Percentiles rank a stretch among this genome's conserved stretches.
Conservation (phyloP, 2,329 filamentous ascomycete species). For the Colletotrichum spinosum region DNA sequence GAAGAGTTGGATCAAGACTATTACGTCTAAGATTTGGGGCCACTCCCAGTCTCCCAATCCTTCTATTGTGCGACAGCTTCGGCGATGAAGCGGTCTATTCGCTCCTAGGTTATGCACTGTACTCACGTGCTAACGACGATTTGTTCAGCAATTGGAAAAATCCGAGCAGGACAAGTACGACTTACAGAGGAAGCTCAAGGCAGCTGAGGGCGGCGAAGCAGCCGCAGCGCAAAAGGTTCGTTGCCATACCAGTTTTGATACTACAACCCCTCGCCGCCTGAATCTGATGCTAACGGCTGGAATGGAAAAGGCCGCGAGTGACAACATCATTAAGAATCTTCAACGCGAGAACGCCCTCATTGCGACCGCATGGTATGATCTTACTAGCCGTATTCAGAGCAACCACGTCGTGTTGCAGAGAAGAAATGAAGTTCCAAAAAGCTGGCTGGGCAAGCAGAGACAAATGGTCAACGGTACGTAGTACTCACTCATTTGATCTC, state of each 20-base stretch:
- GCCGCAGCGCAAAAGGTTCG: constrained; percentile 65
- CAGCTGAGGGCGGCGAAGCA: constrained; percentile 61
- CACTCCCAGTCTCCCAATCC: not conserved
- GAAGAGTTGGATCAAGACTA: constrained; percentile 12
- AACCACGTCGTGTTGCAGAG: constrained; percentile 84
- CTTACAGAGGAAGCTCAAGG: constrained; percentile 66
- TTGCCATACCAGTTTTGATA: constrained; percentile 35
- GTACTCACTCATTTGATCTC: constrained; percentile 1
- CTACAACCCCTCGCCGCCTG: not conserved
- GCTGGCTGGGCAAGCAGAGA: constrained; percentile 88
- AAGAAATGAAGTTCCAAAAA: constrained; percentile 79
- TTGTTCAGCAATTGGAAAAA: constrained; percentile 67
- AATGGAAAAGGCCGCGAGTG: constrained; percentile 57
- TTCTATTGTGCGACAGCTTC: not conserved
- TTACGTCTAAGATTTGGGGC: constrained; percentile 16
- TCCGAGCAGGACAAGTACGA: constrained; percentile 68
- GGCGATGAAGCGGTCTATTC: constrained; percentile 6
- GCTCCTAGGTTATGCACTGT: not conserved
- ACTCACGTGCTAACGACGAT: constrained; percentile 39
- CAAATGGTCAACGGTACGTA: constrained; percentile 71
- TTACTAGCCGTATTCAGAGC: constrained; percentile 82
- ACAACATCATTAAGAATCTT: constrained; percentile 74
- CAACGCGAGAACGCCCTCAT: constrained; percentile 84
- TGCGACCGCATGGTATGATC: constrained; percentile 87
- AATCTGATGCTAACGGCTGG: not conserved